These are phyloP conservation scores for Neurospora sp. DNA, from an alignment of 495 filamentous ascomycete species.

Conservation along the genomic window DNA sequence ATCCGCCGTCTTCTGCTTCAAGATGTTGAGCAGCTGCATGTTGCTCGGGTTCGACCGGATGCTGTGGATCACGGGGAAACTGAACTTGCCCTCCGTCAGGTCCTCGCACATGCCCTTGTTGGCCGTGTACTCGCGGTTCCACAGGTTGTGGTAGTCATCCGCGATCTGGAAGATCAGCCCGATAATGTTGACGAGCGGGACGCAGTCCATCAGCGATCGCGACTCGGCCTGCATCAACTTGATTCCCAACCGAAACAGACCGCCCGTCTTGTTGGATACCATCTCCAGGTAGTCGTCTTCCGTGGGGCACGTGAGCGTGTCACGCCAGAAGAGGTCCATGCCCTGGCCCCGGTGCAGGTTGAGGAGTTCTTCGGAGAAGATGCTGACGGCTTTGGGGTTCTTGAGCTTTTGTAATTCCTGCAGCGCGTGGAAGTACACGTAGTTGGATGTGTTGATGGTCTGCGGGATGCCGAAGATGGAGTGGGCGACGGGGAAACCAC, in stretches of 20 bases:
- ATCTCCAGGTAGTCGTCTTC: conserved; percentile 98
- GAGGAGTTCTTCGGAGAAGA: conserved; percentile 81
- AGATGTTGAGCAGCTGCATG: conserved; percentile 77
- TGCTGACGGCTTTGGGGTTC: conserved; percentile 59
- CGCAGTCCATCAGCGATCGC: conserved; percentile 53
- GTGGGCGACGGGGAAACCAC: conserved; percentile 87
- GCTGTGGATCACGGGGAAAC: conserved; percentile 91
- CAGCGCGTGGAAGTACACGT: conserved; percentile 87
- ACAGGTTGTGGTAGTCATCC: conserved; percentile 92
- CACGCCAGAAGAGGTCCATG: conserved; percentile 96
- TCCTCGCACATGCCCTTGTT: conserved; percentile 97
- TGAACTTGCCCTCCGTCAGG: conserved; percentile 96
- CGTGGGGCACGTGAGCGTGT: conserved; percentile 82
- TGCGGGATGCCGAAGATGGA: conserved; percentile 91
- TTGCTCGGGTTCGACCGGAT: conserved; percentile 74
- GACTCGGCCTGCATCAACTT: conserved; percentile 95
- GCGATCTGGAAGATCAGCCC: conserved; percentile 94
- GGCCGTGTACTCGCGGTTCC: conserved; percentile 56
- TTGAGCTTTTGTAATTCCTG: conserved; percentile 68
- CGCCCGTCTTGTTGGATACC: conserved; percentile 97
- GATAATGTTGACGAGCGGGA: conserved; percentile 79
- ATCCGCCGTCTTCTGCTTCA: conserved; percentile 79
- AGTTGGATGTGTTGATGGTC: conserved; percentile 96
- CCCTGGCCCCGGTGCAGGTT: conserved; percentile 95
- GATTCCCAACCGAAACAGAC: conserved; percentile 85